Conservation (phyloP, 2,329 filamentous ascomycete species). For the Septoria linicola region DNA sequence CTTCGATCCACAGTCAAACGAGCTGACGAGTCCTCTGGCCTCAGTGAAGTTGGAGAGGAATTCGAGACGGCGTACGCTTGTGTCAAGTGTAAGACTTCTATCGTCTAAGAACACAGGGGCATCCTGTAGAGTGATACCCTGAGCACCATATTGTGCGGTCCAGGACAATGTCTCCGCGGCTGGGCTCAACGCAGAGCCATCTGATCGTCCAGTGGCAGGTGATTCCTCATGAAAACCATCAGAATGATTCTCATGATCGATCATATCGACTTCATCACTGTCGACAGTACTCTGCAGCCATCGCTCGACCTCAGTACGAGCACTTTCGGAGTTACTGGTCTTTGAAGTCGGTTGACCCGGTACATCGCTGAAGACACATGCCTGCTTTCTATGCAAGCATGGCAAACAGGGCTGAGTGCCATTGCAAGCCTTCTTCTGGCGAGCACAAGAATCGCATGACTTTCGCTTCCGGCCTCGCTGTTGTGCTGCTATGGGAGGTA, state of each 20-base stretch:
- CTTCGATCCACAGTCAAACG: background rate
- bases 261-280: no score
- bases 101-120: background rate
- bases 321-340: no score
- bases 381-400: conserved; percentile 3
- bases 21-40: conserved; percentile 2
- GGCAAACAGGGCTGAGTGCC: conserved; percentile 9
- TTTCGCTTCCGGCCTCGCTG: conserved; percentile 5
- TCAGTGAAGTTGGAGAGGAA: conserved; percentile 7
- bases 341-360: no score
- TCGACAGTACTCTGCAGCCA: conserved; percentile 4
- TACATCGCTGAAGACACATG: conserved; percentile 7
- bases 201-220: no score
- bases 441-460: conserved; percentile 6
- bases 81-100: background rate
- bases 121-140: no score
- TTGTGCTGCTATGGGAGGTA: background rate
- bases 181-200: no score
- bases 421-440: conserved; percentile 12
- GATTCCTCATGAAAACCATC: no score
- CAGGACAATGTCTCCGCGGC: no score
- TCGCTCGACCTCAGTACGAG: no score
- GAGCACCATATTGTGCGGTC: no score
- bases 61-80: conserved; percentile 2
- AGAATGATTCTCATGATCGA: no score